Base-by-base conservation (phyloP, 305 asterid genomes). In the Fraxinus greggii region DNA sequence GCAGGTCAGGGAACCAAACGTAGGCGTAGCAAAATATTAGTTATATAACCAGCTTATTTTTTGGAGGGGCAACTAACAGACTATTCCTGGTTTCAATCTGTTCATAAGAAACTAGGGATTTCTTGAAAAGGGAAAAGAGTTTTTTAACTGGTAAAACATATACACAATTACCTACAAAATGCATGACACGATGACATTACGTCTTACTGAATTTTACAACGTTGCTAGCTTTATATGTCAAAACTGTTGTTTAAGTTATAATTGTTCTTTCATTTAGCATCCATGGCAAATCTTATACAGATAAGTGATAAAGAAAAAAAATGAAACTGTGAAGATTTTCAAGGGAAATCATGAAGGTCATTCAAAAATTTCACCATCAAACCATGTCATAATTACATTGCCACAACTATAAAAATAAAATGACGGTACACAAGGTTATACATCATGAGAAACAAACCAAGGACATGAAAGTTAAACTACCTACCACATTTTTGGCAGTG, bases 401-500 rank as follows among this genome's bases (percentile, higher is more conserved):
- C 24, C 1, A 76, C 69, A 78, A 15, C 61, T 7, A 12, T 7
- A 12, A 67, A 73, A 79, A 80, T 26, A 79, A 74, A 63, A 56
- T 7, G 23, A 75, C 15, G 1, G 28, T 24, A 38, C 76, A 69
- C 19, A 77, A 81, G 72, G 80, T 31, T 19, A 79, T 54, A 83
- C 32, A 83, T 51, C 45, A 59, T 69, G 79, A 51, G 65, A 79
- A 67, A 72, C 19, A 79, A 69, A 82, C 21, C 48, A 70, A 28
- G 59, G 17, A 40, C n/a, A 70, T 13, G 72, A 48, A 21, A 32
- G 17, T 54, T 9, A 31, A 83, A 54, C 82, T 74, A 78, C 92
- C 54, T 89, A 95, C 99, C 97, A 69, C 99, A 95, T 91, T 89
- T 95, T n/a, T 83, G 90, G 89, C 98, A 95, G 83, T 95, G 98